A percentile compares a stretch with the other conserved stretches of the same genome.
Conservation (phyloP, 345 rosid species). For the Turritis glabra region DNA sequence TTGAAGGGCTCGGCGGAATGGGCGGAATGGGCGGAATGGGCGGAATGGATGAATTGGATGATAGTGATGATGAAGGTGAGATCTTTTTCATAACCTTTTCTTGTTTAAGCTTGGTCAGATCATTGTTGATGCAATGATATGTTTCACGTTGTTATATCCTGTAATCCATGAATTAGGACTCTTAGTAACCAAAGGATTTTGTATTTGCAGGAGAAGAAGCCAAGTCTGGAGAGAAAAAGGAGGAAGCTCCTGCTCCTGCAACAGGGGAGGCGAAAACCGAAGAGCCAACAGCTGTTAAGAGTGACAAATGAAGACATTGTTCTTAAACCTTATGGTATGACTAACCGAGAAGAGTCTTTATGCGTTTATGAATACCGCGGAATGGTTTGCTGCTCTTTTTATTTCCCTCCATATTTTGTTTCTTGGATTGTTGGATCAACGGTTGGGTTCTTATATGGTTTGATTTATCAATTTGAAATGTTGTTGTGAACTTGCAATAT, state of each 20-base stretch:
- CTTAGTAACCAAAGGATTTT: slow-evolving; percentile 6
- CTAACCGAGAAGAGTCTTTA: slow-evolving; percentile 30
- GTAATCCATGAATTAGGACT: neutral
- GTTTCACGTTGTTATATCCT: neutral
- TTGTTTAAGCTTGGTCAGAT: neutral
- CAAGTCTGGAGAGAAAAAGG: slow-evolving; percentile 25
- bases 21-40: slow-evolving; percentile 37
- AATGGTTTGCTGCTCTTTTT: slow-evolving; percentile 15
- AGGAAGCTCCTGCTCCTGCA: slow-evolving; percentile 22
- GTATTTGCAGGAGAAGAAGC: slow-evolving; percentile 34
- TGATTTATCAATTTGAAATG: neutral
- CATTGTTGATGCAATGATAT: neutral
- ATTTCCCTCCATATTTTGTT: neutral
- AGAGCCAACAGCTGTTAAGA: slow-evolving; percentile 11
- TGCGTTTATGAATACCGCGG: slow-evolving; percentile 1
- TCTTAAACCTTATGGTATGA: neutral
- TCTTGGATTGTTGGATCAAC: slow-evolving; percentile 24
- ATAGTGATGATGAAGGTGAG: slow-evolving; percentile 90
- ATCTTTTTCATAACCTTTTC: neutral
- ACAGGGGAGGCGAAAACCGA: slow-evolving; percentile 16
- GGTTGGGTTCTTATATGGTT: slow-evolving; percentile 9
- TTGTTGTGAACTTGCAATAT: slow-evolving; percentile 27
- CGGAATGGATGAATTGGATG: slow-evolving; percentile 70
- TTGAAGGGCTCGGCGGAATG: slow-evolving; percentile 10
- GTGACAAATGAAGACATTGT: slow-evolving; percentile 32